Conservation (phyloP, 768 basidiomycete species). For the Lyophyllum atratum region DNA sequence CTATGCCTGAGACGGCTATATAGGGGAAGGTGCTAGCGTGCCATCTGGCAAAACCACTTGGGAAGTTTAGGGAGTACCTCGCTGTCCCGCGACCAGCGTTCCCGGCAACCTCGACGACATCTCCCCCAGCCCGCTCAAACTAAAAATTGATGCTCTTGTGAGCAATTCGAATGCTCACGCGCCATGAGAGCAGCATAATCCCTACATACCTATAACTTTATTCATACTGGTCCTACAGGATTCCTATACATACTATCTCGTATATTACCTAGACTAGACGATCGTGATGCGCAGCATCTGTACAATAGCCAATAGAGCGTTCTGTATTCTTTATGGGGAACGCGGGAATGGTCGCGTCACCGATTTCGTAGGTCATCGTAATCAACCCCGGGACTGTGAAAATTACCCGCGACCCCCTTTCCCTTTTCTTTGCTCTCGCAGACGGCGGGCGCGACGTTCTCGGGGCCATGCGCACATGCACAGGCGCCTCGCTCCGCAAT, state of each 20-base stretch:
- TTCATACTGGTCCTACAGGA: background rate
- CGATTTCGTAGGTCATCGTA: background rate
- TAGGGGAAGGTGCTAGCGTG: constrained; percentile 45
- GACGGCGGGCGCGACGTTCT: constrained; percentile 16
- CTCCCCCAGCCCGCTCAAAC: constrained; percentile 29
- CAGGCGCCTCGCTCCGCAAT: constrained; percentile 4
- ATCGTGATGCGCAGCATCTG: background rate
- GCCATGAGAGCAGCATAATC: background rate
- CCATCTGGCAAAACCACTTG: constrained; percentile 47
- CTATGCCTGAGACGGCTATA: background rate
- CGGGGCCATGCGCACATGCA: background rate
- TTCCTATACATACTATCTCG: background rate
- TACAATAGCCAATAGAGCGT: background rate
- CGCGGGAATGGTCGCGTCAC: constrained; percentile 26
- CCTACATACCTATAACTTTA: background rate
- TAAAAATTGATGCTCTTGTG: background rate
- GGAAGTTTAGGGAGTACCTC: constrained; percentile 42
- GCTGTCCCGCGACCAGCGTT: constrained; percentile 28
- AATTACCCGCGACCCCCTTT: background rate
- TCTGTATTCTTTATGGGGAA: background rate
- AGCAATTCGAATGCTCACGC: background rate
- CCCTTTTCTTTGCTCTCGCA: constrained; percentile 2
- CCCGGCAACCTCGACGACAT: constrained; percentile 30
- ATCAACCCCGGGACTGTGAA: background rate
- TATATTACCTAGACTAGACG: background rate